Evolutionary conservation across 1,139 yeast genomes (phyloP), one percentile per base, ranked within the genome.

Genomic region (Debaryomyces fabryi): DNA sequence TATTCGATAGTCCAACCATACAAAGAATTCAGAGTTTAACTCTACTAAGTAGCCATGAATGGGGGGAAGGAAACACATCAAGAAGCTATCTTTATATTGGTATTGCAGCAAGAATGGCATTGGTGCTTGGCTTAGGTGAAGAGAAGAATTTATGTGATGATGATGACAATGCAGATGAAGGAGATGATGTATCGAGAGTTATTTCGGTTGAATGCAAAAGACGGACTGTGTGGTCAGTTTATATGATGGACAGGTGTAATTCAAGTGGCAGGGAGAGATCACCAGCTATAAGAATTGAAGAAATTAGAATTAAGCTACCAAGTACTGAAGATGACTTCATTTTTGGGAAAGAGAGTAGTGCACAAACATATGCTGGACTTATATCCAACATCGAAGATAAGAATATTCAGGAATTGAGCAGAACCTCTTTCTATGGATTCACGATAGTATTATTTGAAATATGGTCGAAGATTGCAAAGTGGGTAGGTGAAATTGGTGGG

Each of bases 161-260:
- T 23, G 58, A 23, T 40, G 55, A 44, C 44, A 54, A 42, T 27
- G 44, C 24, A 5, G 50, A 56, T 10, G 55, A 56, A 4, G 50
- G 43, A 8, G 47, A 49, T 27, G 53, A 51, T 15, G 20, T 45
- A 4, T 49, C 56, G n/a, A 44, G 48, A 24, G 52, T 59, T 29
- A 61, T 71, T 15, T 50, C 58, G 13, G 50, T 54, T 32, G 77
- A 72, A 47, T 58, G 64, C 27, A 66, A 68, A 52, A 47, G 75
- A 35, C 55, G 77, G 44, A 70, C 76, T 1, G 59, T 72, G 10
- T 72, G 77, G 78, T 57, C 71, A 1, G 73, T 71, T 4, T 71
- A 67, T 47, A 69, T 72, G 75, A 71, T 72, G 76, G 77, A 72
- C 51, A 50, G 74, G 30, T 71, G 76, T 52, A 71, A 67, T 42